These are phyloP conservation scores for Amylocarpus encephaloides DNA, from an alignment of 2,329 filamentous ascomycete species.

Conservation along the genomic window DNA sequence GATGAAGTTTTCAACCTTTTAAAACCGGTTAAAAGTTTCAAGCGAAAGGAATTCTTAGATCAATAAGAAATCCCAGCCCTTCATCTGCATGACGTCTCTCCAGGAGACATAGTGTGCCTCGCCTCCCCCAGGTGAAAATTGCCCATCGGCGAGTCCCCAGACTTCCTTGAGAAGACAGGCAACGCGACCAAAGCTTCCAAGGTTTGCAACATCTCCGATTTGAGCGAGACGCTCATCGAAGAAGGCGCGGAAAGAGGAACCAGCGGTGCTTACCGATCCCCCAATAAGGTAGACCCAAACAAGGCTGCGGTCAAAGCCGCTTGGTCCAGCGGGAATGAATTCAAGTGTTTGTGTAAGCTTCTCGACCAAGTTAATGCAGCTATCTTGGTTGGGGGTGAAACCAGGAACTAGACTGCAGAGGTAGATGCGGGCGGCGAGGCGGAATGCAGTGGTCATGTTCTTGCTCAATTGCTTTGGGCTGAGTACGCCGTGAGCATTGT, in stretches of 20 bases:
- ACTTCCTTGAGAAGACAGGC: constrained; percentile 72
- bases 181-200: constrained; percentile 83
- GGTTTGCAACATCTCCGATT: constrained; percentile 69
- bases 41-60: constrained; percentile 47
- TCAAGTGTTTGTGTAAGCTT: constrained; percentile 72
- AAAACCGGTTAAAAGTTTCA: constrained; percentile 18
- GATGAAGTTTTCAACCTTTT: constrained; percentile 17
- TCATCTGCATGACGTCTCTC: constrained; percentile 88
- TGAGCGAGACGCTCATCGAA: constrained; percentile 68
- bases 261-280: constrained; percentile 68
- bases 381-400: constrained; percentile 68
- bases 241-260: constrained; percentile 69
- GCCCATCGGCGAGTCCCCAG: constrained; percentile 67
- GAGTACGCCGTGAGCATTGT: constrained; percentile 65
- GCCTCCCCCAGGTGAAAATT: constrained; percentile 32
- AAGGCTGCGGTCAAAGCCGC: constrained; percentile 83
- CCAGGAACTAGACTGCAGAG: constrained; percentile 93
- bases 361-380: constrained; percentile 69
- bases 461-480: constrained; percentile 75
- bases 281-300: constrained; percentile 91
- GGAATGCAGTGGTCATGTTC: constrained; percentile 88
- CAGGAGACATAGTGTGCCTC: constrained; percentile 73
- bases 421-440: constrained; percentile 87
- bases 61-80: constrained; percentile 87
- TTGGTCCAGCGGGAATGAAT: constrained; percentile 72